Conservation (phyloP, 2,329 filamentous ascomycete species). For the Dactylellina cionopaga region DNA sequence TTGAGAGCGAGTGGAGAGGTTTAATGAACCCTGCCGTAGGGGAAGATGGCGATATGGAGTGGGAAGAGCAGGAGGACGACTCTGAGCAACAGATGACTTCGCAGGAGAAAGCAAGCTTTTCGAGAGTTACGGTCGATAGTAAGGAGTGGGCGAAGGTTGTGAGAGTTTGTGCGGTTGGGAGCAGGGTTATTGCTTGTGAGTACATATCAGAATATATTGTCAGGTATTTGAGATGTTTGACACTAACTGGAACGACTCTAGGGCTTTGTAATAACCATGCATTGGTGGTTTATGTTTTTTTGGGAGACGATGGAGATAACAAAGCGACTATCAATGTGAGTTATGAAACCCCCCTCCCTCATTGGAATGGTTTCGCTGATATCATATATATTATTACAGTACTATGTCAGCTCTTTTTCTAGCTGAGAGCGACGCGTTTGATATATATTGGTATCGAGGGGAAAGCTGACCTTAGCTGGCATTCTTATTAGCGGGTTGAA, state of each 20-base stretch:
- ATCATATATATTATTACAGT: constrained; percentile 13
- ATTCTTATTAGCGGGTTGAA: too few relatives aligned
- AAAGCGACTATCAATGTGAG: constrained; percentile 67
- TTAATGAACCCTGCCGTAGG: constrained; percentile 83
- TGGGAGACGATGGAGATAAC: constrained; percentile 75
- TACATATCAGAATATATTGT: too few relatives aligned
- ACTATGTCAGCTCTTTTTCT: constrained; percentile 38
- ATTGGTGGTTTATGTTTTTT: constrained; percentile 83
- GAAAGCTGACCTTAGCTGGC: too few relatives aligned
- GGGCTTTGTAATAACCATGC: constrained; percentile 81
- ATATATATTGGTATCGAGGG: too few relatives aligned
- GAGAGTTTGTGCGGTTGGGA: constrained; percentile 87
- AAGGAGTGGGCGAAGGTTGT: constrained; percentile 95
- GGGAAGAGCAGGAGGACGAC: constrained; percentile 75
- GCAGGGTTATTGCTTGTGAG: constrained; percentile 88
- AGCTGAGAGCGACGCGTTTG: background rate
- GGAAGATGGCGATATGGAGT: constrained; percentile 76
- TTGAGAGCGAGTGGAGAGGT: constrained; percentile 84
- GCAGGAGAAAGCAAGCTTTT: constrained; percentile 78
- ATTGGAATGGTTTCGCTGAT: background rate
- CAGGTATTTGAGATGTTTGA: constrained; percentile 51
- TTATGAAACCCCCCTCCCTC: background rate
- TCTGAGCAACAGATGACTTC: background rate
- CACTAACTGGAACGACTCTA: constrained; percentile 55
- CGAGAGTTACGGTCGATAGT: constrained; percentile 88